Evolutionary conservation across 2,329 filamentous ascomycete species (phyloP), one percentile per base, ranked within the genome.

Genomic region (Sporothrix euskadiensis): DNA sequence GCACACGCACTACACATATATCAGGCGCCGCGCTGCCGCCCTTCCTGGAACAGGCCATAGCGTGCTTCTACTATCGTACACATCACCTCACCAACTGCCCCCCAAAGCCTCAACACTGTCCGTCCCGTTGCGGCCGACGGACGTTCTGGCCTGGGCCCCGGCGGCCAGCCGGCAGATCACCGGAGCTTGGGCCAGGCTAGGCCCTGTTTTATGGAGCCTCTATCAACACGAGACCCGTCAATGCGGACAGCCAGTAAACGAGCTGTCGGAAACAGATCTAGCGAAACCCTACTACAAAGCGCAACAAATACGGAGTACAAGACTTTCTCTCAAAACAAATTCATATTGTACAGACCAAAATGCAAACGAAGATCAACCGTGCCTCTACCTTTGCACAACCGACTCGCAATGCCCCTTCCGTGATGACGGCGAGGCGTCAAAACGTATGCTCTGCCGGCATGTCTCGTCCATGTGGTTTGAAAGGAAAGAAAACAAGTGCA

Each of bases 91-190:
- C 61, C 35, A 66, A 66, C 61, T n/a, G 61, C 30, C 22, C 16
- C 3, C 7, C 7, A 52, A 30, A 39, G 10, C 3, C n/a, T 12
- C 41, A 19, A n/a, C 49, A 54, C 6, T 32, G 22, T 30, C 26
- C 22, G 63, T 44, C 59, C 65, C 65, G 47, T 49, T 52, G 65
- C 26, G 44, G 65, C 65, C 65, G 65, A 68, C 65, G 65, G 65
- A 68, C 65, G n/a, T 52, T 56, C 52, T 70, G 68, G 68, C 52
- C 35, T 57, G 49, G 68, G 52, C 22, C 44, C 68, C 68, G 68
- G 68, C 52, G 69, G 69, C 35, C 69, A 57, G 69, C 54, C 69
- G 56, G 69, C 56, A 71, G 69, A 71, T 61, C 69, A 41, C 35
- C 69, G 56, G 54, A 16, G 16, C 65, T 52, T 66, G 61, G 61